Evolutionary conservation across 2,329 filamentous ascomycete genomes (phyloP).

Genomic region (Ampelomyces quisqualis): DNA sequence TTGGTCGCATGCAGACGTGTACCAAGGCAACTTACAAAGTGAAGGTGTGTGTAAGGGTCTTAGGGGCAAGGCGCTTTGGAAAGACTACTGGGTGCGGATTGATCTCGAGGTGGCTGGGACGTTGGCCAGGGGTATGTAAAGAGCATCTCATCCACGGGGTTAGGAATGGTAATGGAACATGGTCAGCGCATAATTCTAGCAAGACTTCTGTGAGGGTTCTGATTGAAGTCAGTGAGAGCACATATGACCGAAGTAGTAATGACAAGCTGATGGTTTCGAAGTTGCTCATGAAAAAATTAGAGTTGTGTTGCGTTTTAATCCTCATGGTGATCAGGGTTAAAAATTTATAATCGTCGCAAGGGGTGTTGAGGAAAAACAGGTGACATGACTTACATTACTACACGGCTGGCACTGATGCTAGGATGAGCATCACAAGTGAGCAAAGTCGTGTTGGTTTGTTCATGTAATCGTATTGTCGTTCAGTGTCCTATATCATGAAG

Average conservation of each 20-base stretch:
- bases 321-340: slow-evolving; percentile 66
- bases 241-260: not conserved
- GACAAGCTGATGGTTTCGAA: slow-evolving; percentile 4
- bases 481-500: slow-evolving; percentile 35
- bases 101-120: slow-evolving; percentile 38
- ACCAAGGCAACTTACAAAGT: slow-evolving; percentile 61
- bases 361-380: slow-evolving; percentile 4
- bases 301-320: slow-evolving; percentile 63
- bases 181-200: not conserved
- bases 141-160: too few relatives aligned
- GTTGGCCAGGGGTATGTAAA: slow-evolving; percentile 12
- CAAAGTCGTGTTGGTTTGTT: slow-evolving; percentile 16
- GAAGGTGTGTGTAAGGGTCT: slow-evolving; percentile 63
- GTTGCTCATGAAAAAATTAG: slow-evolving; percentile 69
- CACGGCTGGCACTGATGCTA: slow-evolving; percentile 10
- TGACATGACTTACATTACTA: slow-evolving; percentile 39
- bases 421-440: slow-evolving; percentile 29
- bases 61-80: slow-evolving; percentile 58
- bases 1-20: slow-evolving; percentile 65
- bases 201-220: slow-evolving; percentile 14
- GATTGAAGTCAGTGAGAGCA: slow-evolving; percentile 22
- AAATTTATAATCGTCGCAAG: slow-evolving; percentile 63
- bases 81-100: slow-evolving; percentile 58
- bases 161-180: too few relatives aligned
- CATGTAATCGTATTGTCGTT: slow-evolving; percentile 42